phyloP scores from a whole-genome alignment of 2,329 filamentous ascomycete species.

The Pseudogymnoascus sp. region DNA sequence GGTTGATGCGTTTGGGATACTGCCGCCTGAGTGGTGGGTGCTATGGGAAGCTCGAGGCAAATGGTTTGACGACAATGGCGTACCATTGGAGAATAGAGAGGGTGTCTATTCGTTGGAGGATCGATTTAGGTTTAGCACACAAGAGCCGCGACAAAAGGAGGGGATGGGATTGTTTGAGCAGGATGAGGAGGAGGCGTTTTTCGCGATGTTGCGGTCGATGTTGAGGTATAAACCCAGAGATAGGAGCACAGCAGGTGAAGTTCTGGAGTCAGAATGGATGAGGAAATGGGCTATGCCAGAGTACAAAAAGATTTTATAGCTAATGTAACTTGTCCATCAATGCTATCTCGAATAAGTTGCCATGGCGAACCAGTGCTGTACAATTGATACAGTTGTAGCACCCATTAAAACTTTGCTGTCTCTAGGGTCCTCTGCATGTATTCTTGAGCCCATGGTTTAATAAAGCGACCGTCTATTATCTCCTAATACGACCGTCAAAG shows the following conservation, averaged over 20 bases:
- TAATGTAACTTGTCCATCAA: background rate
- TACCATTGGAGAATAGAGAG: background rate
- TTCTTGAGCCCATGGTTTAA: background rate
- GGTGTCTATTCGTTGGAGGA: background rate
- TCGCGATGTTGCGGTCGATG: slow-evolving; percentile 10
- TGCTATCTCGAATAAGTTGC: too few species aligned
- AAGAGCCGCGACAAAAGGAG: background rate
- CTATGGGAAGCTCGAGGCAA: slow-evolving; percentile 10
- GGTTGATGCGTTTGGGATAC: slow-evolving; percentile 13
- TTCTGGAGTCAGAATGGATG: slow-evolving; percentile 8
- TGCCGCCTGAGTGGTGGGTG: slow-evolving; percentile 15
- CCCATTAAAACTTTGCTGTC: too few species aligned
- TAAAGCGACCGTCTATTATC: background rate
- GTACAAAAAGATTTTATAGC: background rate
- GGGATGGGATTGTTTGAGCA: background rate
- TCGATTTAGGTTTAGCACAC: background rate
- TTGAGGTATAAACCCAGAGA: slow-evolving; percentile 3
- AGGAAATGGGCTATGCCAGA: background rate
- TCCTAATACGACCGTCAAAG: background rate
- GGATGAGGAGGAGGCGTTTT: slow-evolving; percentile 7
- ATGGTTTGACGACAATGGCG: slow-evolving; percentile 11
- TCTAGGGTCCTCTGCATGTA: too few species aligned
- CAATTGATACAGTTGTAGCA: too few species aligned
- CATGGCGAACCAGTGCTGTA: too few species aligned
- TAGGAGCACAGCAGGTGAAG: background rate